A percentile compares a stretch with the other conserved stretches of the same genome.
These are phyloP conservation scores for Microcyclosporella mali DNA, from an alignment of 2,329 filamentous ascomycete species.

Conservation along the genomic window DNA sequence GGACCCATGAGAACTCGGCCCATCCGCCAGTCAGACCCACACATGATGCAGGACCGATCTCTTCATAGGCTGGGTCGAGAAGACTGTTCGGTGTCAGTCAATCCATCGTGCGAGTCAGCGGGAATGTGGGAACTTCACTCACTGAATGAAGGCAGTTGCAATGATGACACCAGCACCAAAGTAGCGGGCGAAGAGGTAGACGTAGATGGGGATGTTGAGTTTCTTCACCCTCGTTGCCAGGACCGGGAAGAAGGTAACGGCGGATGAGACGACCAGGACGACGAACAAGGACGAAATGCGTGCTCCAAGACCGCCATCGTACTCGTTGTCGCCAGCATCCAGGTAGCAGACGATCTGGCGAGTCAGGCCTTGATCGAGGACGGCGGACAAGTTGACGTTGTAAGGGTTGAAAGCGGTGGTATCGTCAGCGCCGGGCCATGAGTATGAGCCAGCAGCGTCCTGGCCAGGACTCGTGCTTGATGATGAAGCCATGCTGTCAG, in stretches of 20 bases:
- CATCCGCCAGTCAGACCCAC: slow-evolving; percentile 51
- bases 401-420: slow-evolving; percentile 4
- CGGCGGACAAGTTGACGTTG: slow-evolving; percentile 16
- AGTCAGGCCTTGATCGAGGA: slow-evolving; percentile 8
- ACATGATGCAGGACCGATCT: slow-evolving; percentile 38
- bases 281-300: slow-evolving; percentile 43
- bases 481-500: not conserved
- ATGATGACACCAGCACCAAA: slow-evolving; percentile 45
- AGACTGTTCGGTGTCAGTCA: slow-evolving; percentile 29
- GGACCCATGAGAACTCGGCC: slow-evolving; percentile 48
- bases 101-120: not conserved
- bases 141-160: slow-evolving; percentile 44
- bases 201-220: slow-evolving; percentile 37
- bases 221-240: slow-evolving; percentile 35
- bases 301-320: slow-evolving; percentile 45
- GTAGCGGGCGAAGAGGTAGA: slow-evolving; percentile 44
- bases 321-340: slow-evolving; percentile 41
- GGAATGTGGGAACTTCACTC: slow-evolving; percentile 7
- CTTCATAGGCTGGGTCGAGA: slow-evolving; percentile 27
- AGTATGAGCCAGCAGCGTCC: not conserved
- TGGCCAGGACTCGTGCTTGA: slow-evolving; percentile 9
- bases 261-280: slow-evolving; percentile 38
- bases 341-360: slow-evolving; percentile 17
- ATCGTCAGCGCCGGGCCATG: not conserved
- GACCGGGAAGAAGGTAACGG: slow-evolving; percentile 44